Evolutionary conservation across 352 stramenopile species (phyloP).

Genomic region (Phytophthora palmivora): DNA sequence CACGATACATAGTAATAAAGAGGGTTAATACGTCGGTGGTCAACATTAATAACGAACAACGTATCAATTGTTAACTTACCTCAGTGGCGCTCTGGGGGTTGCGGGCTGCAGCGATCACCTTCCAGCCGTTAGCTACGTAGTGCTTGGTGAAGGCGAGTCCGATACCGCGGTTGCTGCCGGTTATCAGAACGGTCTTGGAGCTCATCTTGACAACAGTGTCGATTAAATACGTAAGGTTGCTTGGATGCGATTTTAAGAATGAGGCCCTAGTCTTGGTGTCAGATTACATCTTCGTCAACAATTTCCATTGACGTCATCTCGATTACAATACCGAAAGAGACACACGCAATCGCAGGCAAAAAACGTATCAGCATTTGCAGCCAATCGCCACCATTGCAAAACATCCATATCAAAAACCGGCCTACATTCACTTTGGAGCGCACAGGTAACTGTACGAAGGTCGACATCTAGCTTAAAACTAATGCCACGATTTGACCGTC

Average conservation of each 20-base stretch:
- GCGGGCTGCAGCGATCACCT: conserved; percentile 48
- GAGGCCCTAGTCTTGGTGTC: neutral
- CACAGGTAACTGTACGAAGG: too few relatives aligned
- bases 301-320: conserved; percentile 10
- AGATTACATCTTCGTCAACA: conserved; percentile 2
- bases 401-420: too few relatives aligned
- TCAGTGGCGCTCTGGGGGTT: conserved; percentile 11
- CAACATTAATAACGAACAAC: too few relatives aligned
- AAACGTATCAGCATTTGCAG: too few relatives aligned
- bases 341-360: conserved; percentile 1
- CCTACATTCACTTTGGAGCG: neutral
- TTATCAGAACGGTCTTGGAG: conserved; percentile 57
- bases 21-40: too few relatives aligned
- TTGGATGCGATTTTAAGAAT: conserved; percentile 16
- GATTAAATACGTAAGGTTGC: neutral
- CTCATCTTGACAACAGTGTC: conserved; percentile 14
- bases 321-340: neutral
- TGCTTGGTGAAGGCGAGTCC: conserved; percentile 48
- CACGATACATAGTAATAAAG: neutral
- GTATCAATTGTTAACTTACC: conserved; percentile 6
- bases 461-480: too few relatives aligned
- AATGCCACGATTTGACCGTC: too few relatives aligned
- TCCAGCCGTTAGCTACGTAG: conserved; percentile 49
- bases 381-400: neutral
- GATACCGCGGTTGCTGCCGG: conserved; percentile 57